Evolutionary conservation across 257 asterid species (phyloP).

Genomic region (Penstemon davidsonii): DNA sequence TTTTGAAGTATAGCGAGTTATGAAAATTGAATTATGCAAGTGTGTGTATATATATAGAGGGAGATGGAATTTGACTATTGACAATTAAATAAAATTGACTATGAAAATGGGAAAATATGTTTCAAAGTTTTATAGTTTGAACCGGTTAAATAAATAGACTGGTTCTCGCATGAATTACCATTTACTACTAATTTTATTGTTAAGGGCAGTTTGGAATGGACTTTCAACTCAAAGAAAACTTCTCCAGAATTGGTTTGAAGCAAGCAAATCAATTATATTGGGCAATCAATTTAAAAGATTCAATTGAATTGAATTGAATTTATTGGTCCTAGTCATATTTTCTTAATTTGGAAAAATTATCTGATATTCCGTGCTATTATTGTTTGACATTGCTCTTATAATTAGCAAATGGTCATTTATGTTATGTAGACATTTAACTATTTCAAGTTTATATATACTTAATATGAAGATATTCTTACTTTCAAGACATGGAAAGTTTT

Average conservation of each 20-base stretch:
- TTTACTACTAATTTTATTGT: neutral
- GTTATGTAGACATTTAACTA: too few relatives aligned
- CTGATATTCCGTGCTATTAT: too few relatives aligned
- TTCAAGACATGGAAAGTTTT: too few relatives aligned
- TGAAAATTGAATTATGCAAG: neutral
- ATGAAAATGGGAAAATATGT: neutral
- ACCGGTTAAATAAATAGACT: conserved; percentile 21
- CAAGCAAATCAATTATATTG: neutral
- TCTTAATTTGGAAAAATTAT: too few relatives aligned
- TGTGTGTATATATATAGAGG: conserved; percentile 13
- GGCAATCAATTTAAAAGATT: neutral
- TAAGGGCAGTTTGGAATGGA: conserved; percentile 15
- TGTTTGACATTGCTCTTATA: too few relatives aligned
- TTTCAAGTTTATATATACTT: too few relatives aligned
- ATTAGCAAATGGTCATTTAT: too few relatives aligned
- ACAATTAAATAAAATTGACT: conserved; percentile 3
- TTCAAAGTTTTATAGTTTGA: conserved; percentile 25
- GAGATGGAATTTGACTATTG: conserved; percentile 15
- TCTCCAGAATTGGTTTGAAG: neutral
- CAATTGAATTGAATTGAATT: too few relatives aligned
- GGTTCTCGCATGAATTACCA: neutral
- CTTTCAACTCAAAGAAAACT: conserved; percentile 9
- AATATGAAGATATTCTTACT: too few relatives aligned
- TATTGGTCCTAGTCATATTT: too few relatives aligned
- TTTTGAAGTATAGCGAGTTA: neutral